Evolutionary conservation across 768 basidiomycete genomes (phyloP).

Genomic region (Leccinum disarticulatum): DNA sequence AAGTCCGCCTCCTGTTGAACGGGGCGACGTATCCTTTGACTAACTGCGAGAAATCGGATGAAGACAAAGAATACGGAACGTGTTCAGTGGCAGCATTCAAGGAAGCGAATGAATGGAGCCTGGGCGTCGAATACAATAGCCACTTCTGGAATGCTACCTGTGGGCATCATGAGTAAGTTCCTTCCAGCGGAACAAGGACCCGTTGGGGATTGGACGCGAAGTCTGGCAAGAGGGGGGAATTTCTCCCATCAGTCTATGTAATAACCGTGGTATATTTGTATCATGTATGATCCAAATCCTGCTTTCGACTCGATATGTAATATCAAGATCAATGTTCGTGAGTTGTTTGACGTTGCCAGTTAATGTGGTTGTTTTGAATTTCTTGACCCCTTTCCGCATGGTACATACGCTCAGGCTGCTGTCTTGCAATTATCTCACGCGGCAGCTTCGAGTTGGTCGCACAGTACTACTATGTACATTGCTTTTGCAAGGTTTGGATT

Average conservation of each 20-base stretch:
- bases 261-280: neutral
- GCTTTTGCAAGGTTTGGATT: too few species aligned
- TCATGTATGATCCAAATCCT: neutral
- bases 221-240: too few species aligned
- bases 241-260: too few species aligned
- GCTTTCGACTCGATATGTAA: neutral
- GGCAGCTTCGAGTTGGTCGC: too few species aligned
- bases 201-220: too few species aligned
- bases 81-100: conserved; percentile 39
- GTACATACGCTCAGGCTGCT: too few species aligned
- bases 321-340: neutral
- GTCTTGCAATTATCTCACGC: too few species aligned
- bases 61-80: conserved; percentile 35
- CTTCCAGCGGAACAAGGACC: too few species aligned
- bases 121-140: conserved; percentile 29
- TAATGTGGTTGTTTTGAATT: too few species aligned
- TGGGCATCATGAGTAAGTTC: neutral
- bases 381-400: too few species aligned
- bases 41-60: conserved; percentile 28
- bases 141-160: conserved; percentile 40
- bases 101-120: conserved; percentile 26
- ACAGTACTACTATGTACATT: too few species aligned
- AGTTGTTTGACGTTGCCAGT: neutral
- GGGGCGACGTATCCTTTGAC: conserved; percentile 38
- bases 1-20: conserved; percentile 43